These are phyloP conservation scores for Dendryphion nanum DNA, from an alignment of 2,329 filamentous ascomycete genomes.

Conservation along the genomic window DNA sequence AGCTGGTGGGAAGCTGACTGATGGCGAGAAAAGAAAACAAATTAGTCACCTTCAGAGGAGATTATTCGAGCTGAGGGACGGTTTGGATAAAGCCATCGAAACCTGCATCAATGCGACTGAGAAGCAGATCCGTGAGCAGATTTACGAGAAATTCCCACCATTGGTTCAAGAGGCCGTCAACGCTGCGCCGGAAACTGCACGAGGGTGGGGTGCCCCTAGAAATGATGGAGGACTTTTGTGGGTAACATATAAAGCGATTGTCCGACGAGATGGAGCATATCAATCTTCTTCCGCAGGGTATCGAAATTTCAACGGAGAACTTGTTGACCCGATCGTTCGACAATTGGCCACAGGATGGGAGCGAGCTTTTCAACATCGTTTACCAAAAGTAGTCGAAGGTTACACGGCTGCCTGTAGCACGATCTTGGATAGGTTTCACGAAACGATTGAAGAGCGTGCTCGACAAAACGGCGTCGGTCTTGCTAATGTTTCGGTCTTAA, in stretches of 20 bases:
- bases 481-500: conserved; percentile 41
- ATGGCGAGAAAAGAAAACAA: conserved; percentile 41
- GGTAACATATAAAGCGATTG: conserved; percentile 58
- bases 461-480: conserved; percentile 39
- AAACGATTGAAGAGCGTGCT: conserved; percentile 41
- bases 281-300: conserved; percentile 34
- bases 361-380: conserved; percentile 41
- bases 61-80: conserved; percentile 38
- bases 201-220: conserved; percentile 38
- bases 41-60: conserved; percentile 38
- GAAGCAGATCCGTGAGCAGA: conserved; percentile 43
- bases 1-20: conserved; percentile 40
- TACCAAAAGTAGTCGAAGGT: conserved; percentile 41
- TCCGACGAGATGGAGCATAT: conserved; percentile 51
- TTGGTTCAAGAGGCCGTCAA: conserved; percentile 41
- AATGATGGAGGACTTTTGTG: conserved; percentile 49
- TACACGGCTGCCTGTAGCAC: conserved; percentile 34
- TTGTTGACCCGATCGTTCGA: conserved; percentile 41
- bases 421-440: conserved; percentile 44
- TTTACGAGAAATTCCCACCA: conserved; percentile 46
- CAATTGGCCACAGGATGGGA: conserved; percentile 46
- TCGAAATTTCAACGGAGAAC: conserved; percentile 44
- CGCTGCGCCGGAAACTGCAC: conserved; percentile 32
- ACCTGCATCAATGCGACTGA: conserved; percentile 42
- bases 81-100: conserved; percentile 42